phyloP scores from a whole-genome alignment of 2,329 filamentous ascomycete genomes.

The Ophiostoma angusticollis region DNA sequence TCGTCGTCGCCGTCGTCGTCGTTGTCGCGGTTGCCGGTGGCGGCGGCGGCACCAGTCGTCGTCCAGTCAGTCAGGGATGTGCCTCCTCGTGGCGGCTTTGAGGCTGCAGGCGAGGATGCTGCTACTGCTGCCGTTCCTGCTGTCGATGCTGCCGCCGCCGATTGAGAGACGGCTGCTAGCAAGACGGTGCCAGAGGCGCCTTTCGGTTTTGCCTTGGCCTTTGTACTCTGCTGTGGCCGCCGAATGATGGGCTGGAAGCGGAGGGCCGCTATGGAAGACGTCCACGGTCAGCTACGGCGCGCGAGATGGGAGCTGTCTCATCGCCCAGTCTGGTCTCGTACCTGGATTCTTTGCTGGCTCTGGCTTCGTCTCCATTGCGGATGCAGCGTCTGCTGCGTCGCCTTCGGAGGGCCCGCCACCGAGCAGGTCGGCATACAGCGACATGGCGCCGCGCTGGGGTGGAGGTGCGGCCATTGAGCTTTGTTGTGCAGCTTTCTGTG shows the following conservation, averaged over 20 bases:
- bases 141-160: not conserved
- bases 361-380: constrained; percentile 29
- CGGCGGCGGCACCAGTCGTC: constrained; percentile 32
- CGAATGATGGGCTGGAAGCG: constrained; percentile 80
- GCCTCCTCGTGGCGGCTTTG: constrained; percentile 19
- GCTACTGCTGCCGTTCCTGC: constrained; percentile 13
- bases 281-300: constrained; percentile 16
- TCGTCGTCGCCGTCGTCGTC: constrained; percentile 1
- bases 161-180: not conserved
- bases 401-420: constrained; percentile 48
- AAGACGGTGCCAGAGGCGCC: not conserved
- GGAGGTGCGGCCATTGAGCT: constrained; percentile 19
- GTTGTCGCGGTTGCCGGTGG: constrained; percentile 2
- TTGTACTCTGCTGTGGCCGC: constrained; percentile 52
- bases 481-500: no score
- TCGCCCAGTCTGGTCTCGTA: not conserved
- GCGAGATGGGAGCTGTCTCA: not conserved
- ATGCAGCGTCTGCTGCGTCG: constrained; percentile 19
- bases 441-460: constrained; percentile 41
- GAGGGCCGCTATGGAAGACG: constrained; percentile 38
- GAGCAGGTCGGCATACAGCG: constrained; percentile 75
- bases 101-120: constrained; percentile 15
- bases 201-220: constrained; percentile 41
- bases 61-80: constrained; percentile 70
- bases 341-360: constrained; percentile 41